Base-by-base conservation (phyloP, 2,329 filamentous ascomycete species). In the Alternaria longipes region DNA sequence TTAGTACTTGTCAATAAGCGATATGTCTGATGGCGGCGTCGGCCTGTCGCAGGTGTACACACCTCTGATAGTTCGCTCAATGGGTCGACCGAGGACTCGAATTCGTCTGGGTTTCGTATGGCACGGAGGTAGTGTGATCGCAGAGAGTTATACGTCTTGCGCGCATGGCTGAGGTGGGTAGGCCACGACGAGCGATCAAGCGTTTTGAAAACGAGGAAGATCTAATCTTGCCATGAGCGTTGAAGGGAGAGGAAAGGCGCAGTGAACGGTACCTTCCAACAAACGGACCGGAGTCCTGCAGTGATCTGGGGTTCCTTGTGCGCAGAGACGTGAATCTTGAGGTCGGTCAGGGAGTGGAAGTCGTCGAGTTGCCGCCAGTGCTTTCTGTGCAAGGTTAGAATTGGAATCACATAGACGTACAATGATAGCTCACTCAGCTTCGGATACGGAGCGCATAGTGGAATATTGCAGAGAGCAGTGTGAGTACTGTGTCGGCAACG, bases 51-150 rank as follows among this genome's bases (percentile, higher is more conserved):
- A 60, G 60, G 54, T 54, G 54, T 57, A 65, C 72, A 60, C 85
- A 90, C 88, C 80, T 87, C 84, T 69, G 86, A 84, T 75, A 96
- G 93, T 71, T 97, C 94, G 63, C 92, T 91, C 68, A 99, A 83
- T 22, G 95, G 95, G 78, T 99, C 95, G 28, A 89, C 82, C 5
- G 87, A 85, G 22, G 91, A 88, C 57, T 90, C 86, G 60, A 97
- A 83, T 71, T 93, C 89, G 75, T 97, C 90, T 0, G 93, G 93
- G 66, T 97, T 90, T 63, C 93, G 89, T 74, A 97, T 92, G 66
- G 90, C 93, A 74, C 89, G 90, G 53, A 97, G 81, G 69, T 95
- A 91, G 74, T 93, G 91, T 2, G 89, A 85, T 65, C 89, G 86
- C 3, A 92, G 82, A 22, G 90, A 88, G 20, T 84, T 81, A 78